Evolutionary conservation across 164 flowering plant genomes (phyloP).

Genomic region (Echeveria elegans): DNA sequence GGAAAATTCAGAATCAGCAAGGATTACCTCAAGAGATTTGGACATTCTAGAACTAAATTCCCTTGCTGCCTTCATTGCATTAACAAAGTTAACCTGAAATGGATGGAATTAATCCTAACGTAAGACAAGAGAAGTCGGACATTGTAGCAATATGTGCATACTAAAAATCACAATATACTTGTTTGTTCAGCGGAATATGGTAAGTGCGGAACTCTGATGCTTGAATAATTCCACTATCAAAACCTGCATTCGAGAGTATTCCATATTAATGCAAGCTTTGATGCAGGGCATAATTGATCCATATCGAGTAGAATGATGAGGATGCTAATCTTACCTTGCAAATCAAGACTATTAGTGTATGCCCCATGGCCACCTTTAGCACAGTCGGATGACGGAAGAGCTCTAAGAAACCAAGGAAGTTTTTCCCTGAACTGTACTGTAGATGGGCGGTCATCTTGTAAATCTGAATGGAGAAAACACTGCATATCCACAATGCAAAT

Average conservation of each 20-base stretch:
- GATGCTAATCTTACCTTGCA: constrained; percentile 43
- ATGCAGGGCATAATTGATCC: background rate
- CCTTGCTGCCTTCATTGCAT: constrained; percentile 87
- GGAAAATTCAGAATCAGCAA: background rate
- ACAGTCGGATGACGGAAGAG: constrained; percentile 95
- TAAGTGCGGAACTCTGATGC: constrained; percentile 97
- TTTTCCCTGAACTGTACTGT: constrained; percentile 77
- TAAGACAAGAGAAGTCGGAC: background rate
- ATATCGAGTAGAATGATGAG: background rate
- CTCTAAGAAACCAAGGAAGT: constrained; percentile 94
- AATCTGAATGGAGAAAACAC: constrained; percentile 91
- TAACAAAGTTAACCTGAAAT: constrained; percentile 72
- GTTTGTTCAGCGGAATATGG: constrained; percentile 95
- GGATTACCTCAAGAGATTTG: constrained; percentile 59
- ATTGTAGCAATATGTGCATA: background rate
- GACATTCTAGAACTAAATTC: constrained; percentile 78
- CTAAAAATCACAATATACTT: constrained; percentile 35
- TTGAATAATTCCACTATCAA: constrained; percentile 38
- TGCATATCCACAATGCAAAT: constrained; percentile 20
- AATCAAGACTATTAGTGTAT: constrained; percentile 73
- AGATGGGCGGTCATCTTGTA: constrained; percentile 72
- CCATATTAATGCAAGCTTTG: background rate
- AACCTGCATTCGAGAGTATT: constrained; percentile 19
- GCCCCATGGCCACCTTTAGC: constrained; percentile 99
- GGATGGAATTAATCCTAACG: background rate